Conservation (phyloP, 805 yeast genomes). For the Schwanniomyces yamadae region DNA sequence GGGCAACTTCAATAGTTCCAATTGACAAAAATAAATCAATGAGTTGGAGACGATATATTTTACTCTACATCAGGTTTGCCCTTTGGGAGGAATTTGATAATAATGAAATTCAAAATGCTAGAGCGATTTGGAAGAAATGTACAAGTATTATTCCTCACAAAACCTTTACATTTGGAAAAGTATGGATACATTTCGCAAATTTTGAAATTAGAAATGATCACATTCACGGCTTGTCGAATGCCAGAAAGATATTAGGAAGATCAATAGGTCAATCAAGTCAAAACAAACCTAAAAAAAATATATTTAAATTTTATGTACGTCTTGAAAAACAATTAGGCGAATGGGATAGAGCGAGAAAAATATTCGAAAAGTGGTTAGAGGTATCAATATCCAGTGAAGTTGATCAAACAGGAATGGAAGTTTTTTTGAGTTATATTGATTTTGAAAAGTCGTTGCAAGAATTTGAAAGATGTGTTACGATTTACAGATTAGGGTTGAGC, state of each 20-base stretch:
- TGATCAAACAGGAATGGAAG: conserved; percentile 13
- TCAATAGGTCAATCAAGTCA: conserved; percentile 55
- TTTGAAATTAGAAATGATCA: conserved; percentile 66
- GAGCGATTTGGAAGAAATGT: conserved; percentile 51
- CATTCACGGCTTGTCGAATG: conserved; percentile 34
- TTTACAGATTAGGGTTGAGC: conserved; percentile 54
- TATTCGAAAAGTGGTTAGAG: conserved; percentile 69
- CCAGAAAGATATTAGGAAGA: conserved; percentile 70
- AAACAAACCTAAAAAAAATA: conserved; percentile 52
- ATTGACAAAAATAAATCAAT: conserved; percentile 25
- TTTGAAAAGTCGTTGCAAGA: conserved; percentile 73
- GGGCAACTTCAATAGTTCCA: conserved; percentile 45
- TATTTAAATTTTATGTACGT: conserved; percentile 63
- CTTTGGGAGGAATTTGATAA: conserved; percentile 55
- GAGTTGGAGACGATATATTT: conserved; percentile 69
- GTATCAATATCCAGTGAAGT: conserved; percentile 12
- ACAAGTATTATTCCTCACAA: conserved; percentile 55
- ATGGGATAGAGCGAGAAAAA: conserved; percentile 72
- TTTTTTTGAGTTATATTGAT: conserved; percentile 65
- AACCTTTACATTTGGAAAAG: conserved; percentile 61
- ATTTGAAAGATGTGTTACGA: conserved; percentile 59
- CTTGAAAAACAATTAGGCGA: conserved; percentile 70
- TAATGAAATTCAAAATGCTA: conserved; percentile 44
- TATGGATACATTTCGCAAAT: conserved; percentile 71
- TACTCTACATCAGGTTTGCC: conserved; percentile 68